Evolutionary conservation across 2,329 filamentous ascomycete genomes (phyloP), one percentile per base, ranked within the genome.

Genomic region (Fusarium xyrophilum): DNA sequence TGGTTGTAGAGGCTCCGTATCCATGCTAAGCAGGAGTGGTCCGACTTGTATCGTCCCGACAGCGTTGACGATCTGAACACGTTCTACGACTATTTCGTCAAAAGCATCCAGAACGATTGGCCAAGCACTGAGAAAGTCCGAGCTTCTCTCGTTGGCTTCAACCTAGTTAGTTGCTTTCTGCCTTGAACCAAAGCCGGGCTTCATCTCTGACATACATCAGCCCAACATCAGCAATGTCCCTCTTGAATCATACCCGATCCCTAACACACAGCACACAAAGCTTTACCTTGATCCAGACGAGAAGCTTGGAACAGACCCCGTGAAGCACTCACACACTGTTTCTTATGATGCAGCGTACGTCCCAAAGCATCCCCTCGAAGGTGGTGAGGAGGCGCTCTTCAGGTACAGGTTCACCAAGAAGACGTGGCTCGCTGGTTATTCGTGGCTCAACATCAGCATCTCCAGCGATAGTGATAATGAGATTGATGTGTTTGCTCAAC

Each of bases 21-120:
- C 15, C 52, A 55, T 33, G 52, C 52, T 25, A 55, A 27, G 14
- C 52, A 55, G 23, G 52, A 55, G 17, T 55, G 52, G 52, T 55
- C 52, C 10, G 52, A 55, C 4, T 28, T 55, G 14, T 55, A 55
- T 21, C 52, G 46, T 21, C 52, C 52, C 4, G 52, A 46, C 19
- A 55, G 39, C 7, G 52, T 55, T 11, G 30, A 55, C 5, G 52
- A 55, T 36, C 10, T 55, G 14, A 46, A 35, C 23, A 55, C 36
- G 30, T 55, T 55, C 11, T 55, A 55, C 10, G 30, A 55, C 30
- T 55, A 46, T 6, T 55, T 55, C 6, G 52, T 55, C 39, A 55
- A 55, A 23, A 32, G 17, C 4, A 14, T 55, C 2, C 7, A 55
- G 39, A 55, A 55, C 3, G 52, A 55, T 13, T 55, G 52, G 52